Conservation (phyloP, 768 basidiomycete species). For the Cystobasidium tubakii region DNA sequence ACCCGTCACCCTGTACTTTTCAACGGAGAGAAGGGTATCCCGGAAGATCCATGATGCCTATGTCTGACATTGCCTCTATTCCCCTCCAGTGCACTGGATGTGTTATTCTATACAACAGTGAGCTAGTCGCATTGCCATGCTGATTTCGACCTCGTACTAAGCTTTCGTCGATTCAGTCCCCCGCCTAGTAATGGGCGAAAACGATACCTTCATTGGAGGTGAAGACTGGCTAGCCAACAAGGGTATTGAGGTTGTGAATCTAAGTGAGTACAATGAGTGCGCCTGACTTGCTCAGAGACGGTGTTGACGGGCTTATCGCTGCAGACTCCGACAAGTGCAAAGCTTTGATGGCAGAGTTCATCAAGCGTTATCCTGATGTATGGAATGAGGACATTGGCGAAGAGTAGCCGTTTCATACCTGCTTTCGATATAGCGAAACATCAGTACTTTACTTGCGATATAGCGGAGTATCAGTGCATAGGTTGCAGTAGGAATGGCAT, state of each 20-base stretch:
- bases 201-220: constrained; percentile 54
- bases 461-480: background rate
- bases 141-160: background rate
- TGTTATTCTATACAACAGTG: constrained; percentile 56
- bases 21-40: constrained; percentile 50
- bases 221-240: constrained; percentile 56
- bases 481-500: background rate
- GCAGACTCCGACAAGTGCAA: constrained; percentile 56
- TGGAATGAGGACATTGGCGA: constrained; percentile 45
- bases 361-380: constrained; percentile 58
- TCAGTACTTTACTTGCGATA: background rate
- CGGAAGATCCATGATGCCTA: constrained; percentile 55
- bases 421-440: background rate
- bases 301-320: constrained; percentile 15
- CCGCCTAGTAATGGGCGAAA: constrained; percentile 64
- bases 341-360: constrained; percentile 58
- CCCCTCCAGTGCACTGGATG: constrained; percentile 4
- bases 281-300: background rate
- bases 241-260: constrained; percentile 58
- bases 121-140: no score
- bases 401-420: background rate
- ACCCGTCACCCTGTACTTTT: constrained; percentile 59
- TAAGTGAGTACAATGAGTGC: constrained; percentile 43
- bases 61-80: background rate
- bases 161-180: constrained; percentile 50